These are phyloP conservation scores for Buddleja alternifolia DNA, from an alignment of 257 asterid species.

Conservation along the genomic window DNA sequence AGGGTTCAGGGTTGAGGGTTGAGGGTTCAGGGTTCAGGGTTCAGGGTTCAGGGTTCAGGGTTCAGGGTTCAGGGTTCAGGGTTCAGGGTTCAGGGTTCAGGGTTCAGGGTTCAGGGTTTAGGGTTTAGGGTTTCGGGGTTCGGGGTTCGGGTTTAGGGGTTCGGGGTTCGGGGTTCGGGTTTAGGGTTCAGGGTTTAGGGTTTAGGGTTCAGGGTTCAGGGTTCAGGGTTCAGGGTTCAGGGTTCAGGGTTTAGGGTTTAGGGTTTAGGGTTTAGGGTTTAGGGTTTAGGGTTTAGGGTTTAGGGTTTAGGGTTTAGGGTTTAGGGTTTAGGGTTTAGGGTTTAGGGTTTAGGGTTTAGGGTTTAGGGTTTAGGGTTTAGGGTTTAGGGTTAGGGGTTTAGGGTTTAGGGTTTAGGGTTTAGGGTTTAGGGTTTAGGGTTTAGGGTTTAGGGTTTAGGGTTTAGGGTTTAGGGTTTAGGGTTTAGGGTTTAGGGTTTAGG, in stretches of 20 bases:
- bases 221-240: conserved; percentile 38
- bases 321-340: conserved; percentile 36
- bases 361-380: conserved; percentile 37
- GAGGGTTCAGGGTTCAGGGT: conserved; percentile 34
- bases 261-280: conserved; percentile 42
- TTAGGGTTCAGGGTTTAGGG: conserved; percentile 34
- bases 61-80: conserved; percentile 29
- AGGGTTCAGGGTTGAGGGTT: conserved; percentile 32
- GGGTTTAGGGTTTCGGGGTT: conserved; percentile 33
- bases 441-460: not conserved
- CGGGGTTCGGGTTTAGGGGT: conserved; percentile 35
- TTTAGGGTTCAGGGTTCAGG: conserved; percentile 30
- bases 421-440: conserved; percentile 30
- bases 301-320: conserved; percentile 39
- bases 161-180: conserved; percentile 37
- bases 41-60: conserved; percentile 28
- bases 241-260: conserved; percentile 38
- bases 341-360: conserved; percentile 37
- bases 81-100: conserved; percentile 35
- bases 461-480: conserved; percentile 20
- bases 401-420: conserved; percentile 40
- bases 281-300: conserved; percentile 41
- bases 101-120: conserved; percentile 32
- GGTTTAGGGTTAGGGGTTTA: conserved; percentile 39
- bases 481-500: conserved; percentile 13